These are phyloP conservation scores for Tuber indicum DNA, from an alignment of 495 filamentous ascomycete species.

Conservation along the genomic window DNA sequence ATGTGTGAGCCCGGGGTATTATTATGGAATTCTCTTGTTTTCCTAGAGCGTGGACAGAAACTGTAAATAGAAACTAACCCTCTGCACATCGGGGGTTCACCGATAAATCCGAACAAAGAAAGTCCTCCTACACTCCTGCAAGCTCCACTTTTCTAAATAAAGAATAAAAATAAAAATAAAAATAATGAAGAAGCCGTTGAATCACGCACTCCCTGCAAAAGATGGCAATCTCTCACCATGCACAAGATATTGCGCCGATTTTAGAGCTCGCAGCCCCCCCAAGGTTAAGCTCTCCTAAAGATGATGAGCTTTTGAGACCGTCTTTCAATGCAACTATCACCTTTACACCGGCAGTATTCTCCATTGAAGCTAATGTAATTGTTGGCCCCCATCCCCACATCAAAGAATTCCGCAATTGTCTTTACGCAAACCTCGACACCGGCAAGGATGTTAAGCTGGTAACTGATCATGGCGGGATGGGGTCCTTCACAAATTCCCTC, in stretches of 20 bases:
- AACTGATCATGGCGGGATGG: neutral
- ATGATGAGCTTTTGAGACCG: neutral
- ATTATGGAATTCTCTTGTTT: neutral
- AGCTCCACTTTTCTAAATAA: neutral
- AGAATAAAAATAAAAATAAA: too few relatives aligned
- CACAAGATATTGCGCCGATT: neutral
- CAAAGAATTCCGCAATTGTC: neutral
- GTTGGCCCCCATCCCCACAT: neutral
- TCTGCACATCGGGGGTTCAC: neutral
- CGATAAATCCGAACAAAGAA: neutral
- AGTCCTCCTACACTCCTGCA: neutral
- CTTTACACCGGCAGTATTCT: neutral
- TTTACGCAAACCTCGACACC: neutral
- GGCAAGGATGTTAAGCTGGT: accelerated
- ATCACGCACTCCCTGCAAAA: too few relatives aligned
- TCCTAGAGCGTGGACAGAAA: neutral
- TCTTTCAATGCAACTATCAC: neutral
- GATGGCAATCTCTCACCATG: neutral
- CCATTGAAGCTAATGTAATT: neutral
- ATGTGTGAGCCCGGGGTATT: neutral
- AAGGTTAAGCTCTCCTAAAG: neutral
- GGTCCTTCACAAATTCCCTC: neutral
- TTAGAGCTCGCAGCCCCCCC: neutral
- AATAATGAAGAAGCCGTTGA: too few relatives aligned
- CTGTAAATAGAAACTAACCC: neutral